Conservation (phyloP, 148 eudicot genomes). For the Heliosperma pusillum region DNA sequence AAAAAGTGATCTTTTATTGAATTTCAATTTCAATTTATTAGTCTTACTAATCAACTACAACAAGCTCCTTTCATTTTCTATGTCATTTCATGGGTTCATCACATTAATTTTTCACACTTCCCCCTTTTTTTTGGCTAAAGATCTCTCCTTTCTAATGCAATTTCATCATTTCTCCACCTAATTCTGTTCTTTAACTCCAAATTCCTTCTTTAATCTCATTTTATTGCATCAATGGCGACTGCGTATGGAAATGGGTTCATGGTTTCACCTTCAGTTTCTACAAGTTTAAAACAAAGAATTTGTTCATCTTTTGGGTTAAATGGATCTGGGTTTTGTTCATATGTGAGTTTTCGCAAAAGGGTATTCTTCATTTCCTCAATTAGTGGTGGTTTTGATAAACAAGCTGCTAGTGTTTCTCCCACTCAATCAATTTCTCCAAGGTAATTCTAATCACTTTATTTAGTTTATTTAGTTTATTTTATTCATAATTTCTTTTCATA, state of each 20-base stretch:
- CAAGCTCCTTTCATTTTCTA: not conserved
- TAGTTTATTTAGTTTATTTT: slow-evolving; percentile 2
- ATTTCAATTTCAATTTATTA: too few relatives aligned
- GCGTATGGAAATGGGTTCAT: slow-evolving; percentile 5
- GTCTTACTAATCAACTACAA: not conserved
- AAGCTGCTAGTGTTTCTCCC: slow-evolving; percentile 30
- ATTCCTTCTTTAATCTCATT: not conserved
- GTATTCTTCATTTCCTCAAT: slow-evolving; percentile 36
- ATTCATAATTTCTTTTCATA: not conserved
- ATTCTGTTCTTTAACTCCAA: not conserved
- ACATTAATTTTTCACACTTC: slow-evolving; percentile 2
- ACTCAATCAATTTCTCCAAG: slow-evolving; percentile 44
- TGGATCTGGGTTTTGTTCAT: slow-evolving; percentile 44
- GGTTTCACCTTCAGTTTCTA: slow-evolving; percentile 11
- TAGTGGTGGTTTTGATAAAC: slow-evolving; percentile 20
- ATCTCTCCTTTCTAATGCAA: slow-evolving; percentile 4
- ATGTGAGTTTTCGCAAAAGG: slow-evolving; percentile 32
- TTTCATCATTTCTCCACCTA: too few relatives aligned
- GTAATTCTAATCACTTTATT: slow-evolving; percentile 23
- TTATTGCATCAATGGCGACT: slow-evolving; percentile 12
- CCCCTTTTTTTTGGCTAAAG: not conserved
- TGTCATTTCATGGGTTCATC: not conserved
- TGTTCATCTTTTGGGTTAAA: slow-evolving; percentile 8
- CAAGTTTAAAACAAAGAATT: slow-evolving; percentile 7
- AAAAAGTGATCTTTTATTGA: too few relatives aligned